Evolutionary conservation across 1,139 yeast genomes (phyloP), one percentile per base, ranked within the genome.

Genomic region (Geotrichum carabidarum): DNA sequence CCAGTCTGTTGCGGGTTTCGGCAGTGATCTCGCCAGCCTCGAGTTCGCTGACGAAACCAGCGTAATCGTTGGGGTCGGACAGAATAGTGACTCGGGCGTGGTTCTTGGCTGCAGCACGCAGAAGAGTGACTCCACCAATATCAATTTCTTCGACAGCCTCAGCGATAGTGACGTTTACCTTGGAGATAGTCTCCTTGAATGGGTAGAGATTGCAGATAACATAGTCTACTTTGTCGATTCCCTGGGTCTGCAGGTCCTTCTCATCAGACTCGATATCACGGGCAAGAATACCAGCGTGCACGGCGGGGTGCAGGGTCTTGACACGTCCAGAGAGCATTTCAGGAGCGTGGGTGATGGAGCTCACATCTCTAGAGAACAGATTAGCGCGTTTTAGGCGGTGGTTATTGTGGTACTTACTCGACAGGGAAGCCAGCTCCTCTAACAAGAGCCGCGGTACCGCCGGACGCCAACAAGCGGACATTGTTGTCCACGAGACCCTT

Each of bases 311-410:
- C 67, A 93, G 79, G 58, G 99, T 93, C 78, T 93, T 93, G 66
- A 93, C 99, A 75, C 99, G 82, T 60, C 99, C 99, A 57, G 97
- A 96, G 64, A 93, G 80, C 96, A 93, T 93, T 74, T 93, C 99
- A 54, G 99, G 99, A 38, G 98, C 98, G 69, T 90, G 95, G 50
- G 99, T 93, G 70, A 93, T 89, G 58, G 94, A 74, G 51, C 95
- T 84, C 55, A 93, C 97, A 69, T 93, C 99, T 63, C 65, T 62
- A 17, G 22, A 48, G 18, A 43, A 17, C 15, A 17, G 17, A 43
- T 41, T 54, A 41, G 44, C 18, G 27, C 27, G 5, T 17, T 14
- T 12, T 12, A 15, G 34, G 8, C 38, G 18, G 38, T 48, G 44
- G 12, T 15, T 12, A 6, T n/a, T 15, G 18, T 27, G n/a, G 15